phyloP scores from a whole-genome alignment of 2,329 filamentous ascomycete species.

The Macrophomina phaseolina region DNA sequence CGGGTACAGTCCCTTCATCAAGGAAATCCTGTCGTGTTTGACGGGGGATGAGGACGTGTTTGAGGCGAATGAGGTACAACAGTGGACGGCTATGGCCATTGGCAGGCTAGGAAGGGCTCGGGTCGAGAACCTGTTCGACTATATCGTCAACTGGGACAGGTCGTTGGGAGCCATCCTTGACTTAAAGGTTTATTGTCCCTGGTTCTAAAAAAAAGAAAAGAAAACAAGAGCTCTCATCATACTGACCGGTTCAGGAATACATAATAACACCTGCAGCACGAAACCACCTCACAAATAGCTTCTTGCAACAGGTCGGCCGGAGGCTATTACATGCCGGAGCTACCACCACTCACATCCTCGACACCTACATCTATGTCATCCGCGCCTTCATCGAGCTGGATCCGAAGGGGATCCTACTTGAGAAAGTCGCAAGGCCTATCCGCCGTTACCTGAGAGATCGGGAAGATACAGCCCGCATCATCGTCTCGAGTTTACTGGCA shows the following conservation, averaged over 20 bases:
- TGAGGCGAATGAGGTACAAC: conserved; percentile 62
- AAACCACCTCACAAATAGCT: conserved; percentile 71
- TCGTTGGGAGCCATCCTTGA: conserved; percentile 76
- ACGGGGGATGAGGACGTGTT: conserved; percentile 37
- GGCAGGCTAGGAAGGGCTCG: conserved; percentile 71
- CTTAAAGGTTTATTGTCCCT: conserved; percentile 54
- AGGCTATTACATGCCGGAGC: conserved; percentile 76
- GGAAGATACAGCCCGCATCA: conserved; percentile 78
- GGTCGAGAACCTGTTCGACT: conserved; percentile 77
- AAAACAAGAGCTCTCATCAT: neutral
- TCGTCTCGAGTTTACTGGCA: conserved; percentile 75
- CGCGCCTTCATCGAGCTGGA: conserved; percentile 77
- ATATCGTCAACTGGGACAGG: conserved; percentile 75
- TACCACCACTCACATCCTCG: conserved; percentile 76
- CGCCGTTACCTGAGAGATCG: conserved; percentile 77
- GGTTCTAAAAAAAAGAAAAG: no score
- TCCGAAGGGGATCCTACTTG: conserved; percentile 76
- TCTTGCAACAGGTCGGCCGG: conserved; percentile 68
- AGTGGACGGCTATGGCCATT: conserved; percentile 74
- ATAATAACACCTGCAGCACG: conserved; percentile 72
- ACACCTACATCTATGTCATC: conserved; percentile 80
- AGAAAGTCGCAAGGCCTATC: conserved; percentile 74
- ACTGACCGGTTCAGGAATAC: conserved; percentile 57
- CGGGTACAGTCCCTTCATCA: conserved; percentile 67
- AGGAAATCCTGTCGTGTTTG: conserved; percentile 61